Evolutionary conservation across 768 basidiomycete genomes (phyloP), one percentile per base, ranked within the genome.

Genomic region (Atractiella rhizophila): DNA sequence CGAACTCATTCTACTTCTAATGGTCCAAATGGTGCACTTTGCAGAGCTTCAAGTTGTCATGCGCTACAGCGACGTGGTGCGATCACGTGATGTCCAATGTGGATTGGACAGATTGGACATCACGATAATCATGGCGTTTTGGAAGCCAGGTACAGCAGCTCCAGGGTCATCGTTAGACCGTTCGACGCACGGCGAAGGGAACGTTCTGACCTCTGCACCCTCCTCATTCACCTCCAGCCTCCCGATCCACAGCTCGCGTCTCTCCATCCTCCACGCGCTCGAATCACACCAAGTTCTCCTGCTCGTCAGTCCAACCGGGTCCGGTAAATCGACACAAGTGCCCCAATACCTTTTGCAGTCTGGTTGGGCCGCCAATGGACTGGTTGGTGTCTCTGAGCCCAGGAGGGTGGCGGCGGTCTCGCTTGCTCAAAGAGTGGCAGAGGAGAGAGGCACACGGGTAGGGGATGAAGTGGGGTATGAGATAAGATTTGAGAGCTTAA

Each of bases 401-500:
- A 66, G 83, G 40, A 68, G 91, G 42, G 81, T 98, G 7, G 85
- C 88, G 15, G 91, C 88, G 11, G 94, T 85, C 2, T 82, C 80
- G 13, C 85, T 98, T 10, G 88, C 91, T 6, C 64, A 65, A 28
- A 70, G 91, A 31, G 86, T 94, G 2, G 82, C 91, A 0, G 60
- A 73, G n/a, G 91, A 98, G 62, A 73, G 94, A 12, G 86, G 88
- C 5, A 68, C 73, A 2, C 62, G 74, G 4, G 64, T 94, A 18
- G 91, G 91, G 10, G 80, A 91, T 45, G 81, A 86, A 64, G 86
- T 98, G 50, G 91, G 91, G 6, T 98, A 98, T 56, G 79, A 79
- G 5, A 94, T 98, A 47, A 74, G 91, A 8, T 96, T 96, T 46
- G 91, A 98, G 49, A 77, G 82, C 1, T 91, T 83, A 1, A 75